Base-by-base conservation (phyloP, 2,329 filamentous ascomycete genomes). In the Cercospora brassicicola region DNA sequence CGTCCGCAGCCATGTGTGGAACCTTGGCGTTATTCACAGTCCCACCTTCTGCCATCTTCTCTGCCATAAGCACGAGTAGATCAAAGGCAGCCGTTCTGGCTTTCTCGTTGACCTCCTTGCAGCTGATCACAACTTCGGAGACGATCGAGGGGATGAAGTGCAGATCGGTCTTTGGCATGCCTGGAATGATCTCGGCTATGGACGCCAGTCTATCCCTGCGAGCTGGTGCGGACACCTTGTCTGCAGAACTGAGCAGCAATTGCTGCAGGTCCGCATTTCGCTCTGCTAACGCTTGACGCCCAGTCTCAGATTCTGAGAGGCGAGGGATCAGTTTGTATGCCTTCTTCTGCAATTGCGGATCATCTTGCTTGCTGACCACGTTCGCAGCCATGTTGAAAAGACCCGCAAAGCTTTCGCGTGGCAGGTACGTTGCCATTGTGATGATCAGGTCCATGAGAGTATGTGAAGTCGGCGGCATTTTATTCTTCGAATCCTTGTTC, bases 291-390 rank as follows among this genome's bases (percentile, higher is more conserved):
- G 94, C 94, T n/a, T 84, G 81, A 73, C 87, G 88, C 56, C 95
- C 95, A 59, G 86, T 87, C 36, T 91, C 88, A 1, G 94, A 96
- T 71, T 92, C 90, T 1, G 92, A 90, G 48, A 99, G 87, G 64
- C 95, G 90, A 3, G 95, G 94, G 61, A 99, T 96, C 62, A 99
- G 87, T 83, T 98, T 98, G 84, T 99, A 99, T 0, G 95, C 94
- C 82, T 99, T 99, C 87, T 99, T 99, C 80, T 98, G 94, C 39
- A 99, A 84, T 79, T 98, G 94, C 9, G 94, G 91, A 77, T 98
- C 94, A 42, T 91, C 87, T 65, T 91, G 86, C 76, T 90, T 92
- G 78, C 90, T 89, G 73, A 98, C 90, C 66, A 97, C 90, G 28
- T 92, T 86, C 0, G 91, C 86, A 0, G 94, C 92, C 77, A 98